These are phyloP conservation scores for Kockovaella imperatae DNA, from an alignment of 768 basidiomycete species.

Conservation along the genomic window DNA sequence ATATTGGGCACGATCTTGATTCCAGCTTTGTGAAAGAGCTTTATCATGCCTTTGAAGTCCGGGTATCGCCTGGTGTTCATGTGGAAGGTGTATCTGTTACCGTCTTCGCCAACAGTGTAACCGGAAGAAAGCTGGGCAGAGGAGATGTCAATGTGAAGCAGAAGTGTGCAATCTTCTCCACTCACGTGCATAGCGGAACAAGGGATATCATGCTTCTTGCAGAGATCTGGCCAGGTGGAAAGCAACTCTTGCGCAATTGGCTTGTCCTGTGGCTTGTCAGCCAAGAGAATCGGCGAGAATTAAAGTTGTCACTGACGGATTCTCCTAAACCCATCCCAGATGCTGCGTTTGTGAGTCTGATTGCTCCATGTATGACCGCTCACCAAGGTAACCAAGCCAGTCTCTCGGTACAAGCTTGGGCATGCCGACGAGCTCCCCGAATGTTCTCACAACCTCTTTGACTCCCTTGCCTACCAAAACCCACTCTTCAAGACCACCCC, in stretches of 20 bases:
- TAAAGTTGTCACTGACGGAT: constrained; percentile 1
- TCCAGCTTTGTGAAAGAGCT: constrained; percentile 34
- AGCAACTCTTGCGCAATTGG: constrained; percentile 39
- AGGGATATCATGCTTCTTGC: constrained; percentile 41
- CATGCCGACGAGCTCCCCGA: constrained; percentile 32
- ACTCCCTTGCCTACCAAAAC: constrained; percentile 32
- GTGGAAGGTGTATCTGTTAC: constrained; percentile 35
- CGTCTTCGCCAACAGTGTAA: constrained; percentile 30
- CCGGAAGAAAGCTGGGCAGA: constrained; percentile 34
- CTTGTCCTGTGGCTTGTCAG: constrained; percentile 21
- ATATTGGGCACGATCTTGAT: constrained; percentile 43
- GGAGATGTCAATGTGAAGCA: not conserved
- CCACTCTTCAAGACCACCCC: constrained; percentile 40
- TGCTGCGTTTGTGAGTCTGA: not conserved
- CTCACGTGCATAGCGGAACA: constrained; percentile 40
- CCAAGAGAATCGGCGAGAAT: not conserved
- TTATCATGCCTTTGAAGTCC: constrained; percentile 39
- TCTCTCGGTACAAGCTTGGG: constrained; percentile 35
- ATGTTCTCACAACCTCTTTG: constrained; percentile 26
- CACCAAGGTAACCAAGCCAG: constrained; percentile 39
- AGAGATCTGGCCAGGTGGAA: constrained; percentile 35
- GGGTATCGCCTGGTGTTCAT: constrained; percentile 42
- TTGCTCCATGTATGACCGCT: constrained; percentile 1
- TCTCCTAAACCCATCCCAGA: constrained; percentile 43
- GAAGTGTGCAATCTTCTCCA: not conserved